These are phyloP conservation scores for Boletus rex-veris DNA, from an alignment of 768 basidiomycete species.

Conservation along the genomic window DNA sequence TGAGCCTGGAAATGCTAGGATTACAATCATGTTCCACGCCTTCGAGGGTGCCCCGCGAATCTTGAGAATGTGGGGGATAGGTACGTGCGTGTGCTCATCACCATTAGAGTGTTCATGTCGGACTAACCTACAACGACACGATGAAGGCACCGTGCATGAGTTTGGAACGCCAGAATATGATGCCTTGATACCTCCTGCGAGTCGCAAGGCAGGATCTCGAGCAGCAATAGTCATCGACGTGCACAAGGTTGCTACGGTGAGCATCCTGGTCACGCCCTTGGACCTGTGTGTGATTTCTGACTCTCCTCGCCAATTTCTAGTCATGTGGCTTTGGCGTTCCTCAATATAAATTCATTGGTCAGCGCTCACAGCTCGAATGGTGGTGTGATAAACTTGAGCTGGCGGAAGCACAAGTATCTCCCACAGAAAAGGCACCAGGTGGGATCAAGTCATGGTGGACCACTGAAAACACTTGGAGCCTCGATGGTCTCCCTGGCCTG, in stretches of 20 bases:
- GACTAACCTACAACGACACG: not conserved
- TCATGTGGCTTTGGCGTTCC: slow-evolving; percentile 68
- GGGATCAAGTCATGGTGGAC: slow-evolving; percentile 59
- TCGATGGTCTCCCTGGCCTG: slow-evolving; percentile 58
- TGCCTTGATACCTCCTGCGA: slow-evolving; percentile 41
- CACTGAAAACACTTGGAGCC: slow-evolving; percentile 44
- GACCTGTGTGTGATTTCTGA: not conserved
- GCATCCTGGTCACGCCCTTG: slow-evolving; percentile 8
- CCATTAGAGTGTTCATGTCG: not conserved
- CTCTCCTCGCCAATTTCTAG: slow-evolving; percentile 31
- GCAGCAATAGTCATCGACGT: slow-evolving; percentile 60
- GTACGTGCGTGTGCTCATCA: slow-evolving; percentile 27
- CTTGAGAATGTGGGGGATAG: slow-evolving; percentile 56
- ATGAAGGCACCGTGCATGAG: slow-evolving; percentile 54
- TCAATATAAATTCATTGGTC: slow-evolving; percentile 51
- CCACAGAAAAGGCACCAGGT: slow-evolving; percentile 26
- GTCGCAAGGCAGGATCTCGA: slow-evolving; percentile 54
- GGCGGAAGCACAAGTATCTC: slow-evolving; percentile 31
- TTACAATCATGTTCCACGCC: slow-evolving; percentile 59
- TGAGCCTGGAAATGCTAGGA: slow-evolving; percentile 53
- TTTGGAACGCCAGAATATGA: slow-evolving; percentile 63
- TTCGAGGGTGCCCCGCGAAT: slow-evolving; percentile 60
- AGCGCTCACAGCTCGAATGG: slow-evolving; percentile 51
- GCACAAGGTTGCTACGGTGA: slow-evolving; percentile 51
- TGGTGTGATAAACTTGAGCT: slow-evolving; percentile 44